Base-by-base conservation (phyloP, 2,329 filamentous ascomycete species). In the Periglandula ipomoeae region DNA sequence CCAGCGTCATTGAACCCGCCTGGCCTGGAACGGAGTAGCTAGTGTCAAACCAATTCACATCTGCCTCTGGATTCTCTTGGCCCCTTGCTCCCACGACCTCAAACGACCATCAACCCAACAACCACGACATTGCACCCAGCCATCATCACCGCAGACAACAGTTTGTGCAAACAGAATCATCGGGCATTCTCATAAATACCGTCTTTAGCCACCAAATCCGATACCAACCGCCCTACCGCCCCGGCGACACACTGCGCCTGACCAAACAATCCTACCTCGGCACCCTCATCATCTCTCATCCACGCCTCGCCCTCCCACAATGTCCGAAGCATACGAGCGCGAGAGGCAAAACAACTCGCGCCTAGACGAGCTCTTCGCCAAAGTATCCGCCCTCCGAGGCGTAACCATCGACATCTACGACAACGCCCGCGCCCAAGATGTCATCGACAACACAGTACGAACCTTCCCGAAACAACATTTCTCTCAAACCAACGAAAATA, bases 351-450 rank as follows among this genome's bases (percentile, higher is more conserved):
- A 98, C 73, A 95, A 97, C 70, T 83, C 87, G 57, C 89, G 91
- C 59, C 86, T 98, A 49, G 84, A 91, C 61, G 89, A 95, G 65
- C 85, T 98, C 34, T 86, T 87, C 15, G 79, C 82, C 56, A 98
- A 98, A 72, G 90, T 97, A 48, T 87, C 87, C 17, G 89, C 89
- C 46, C 79, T 98, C 54, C 89, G 91, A 62, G 87, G 87, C 67
- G 89, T 98, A 45, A 98, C 93, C 38, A 82, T 97, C 56, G 89
- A 98, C 72, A 98, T 98, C 62, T 96, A 97, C 76, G 90, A 97
- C 70, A 89, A 93, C 65, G 93, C 93, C 44, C 82, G 89, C 50
- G 81, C 87, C 59, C 91, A 97, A 60, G 81, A 86, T 56, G 80
- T 95, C 54, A 87, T 98, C 57, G 89, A 98, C 68, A 83, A 81